These are phyloP conservation scores for Psilocybe tampanensis DNA, from an alignment of 768 basidiomycete genomes.

Conservation along the genomic window DNA sequence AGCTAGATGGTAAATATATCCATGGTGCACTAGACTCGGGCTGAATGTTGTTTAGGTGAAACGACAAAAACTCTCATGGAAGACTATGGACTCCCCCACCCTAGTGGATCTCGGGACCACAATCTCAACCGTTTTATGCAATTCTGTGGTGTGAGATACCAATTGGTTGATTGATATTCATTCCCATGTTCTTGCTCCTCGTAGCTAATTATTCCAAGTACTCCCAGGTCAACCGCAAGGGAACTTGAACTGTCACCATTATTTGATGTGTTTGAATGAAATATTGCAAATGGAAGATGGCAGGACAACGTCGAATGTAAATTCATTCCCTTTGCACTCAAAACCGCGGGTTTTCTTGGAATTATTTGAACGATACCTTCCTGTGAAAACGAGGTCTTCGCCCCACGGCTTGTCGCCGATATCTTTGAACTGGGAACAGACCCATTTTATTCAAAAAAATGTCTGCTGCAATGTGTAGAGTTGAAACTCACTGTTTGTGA, in stretches of 20 bases:
- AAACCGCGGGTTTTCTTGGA: neutral
- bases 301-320: neutral
- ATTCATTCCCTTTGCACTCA: neutral
- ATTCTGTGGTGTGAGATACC: conserved; percentile 58
- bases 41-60: conserved; percentile 23
- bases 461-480: too few relatives aligned
- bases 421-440: neutral
- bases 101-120: conserved; percentile 39
- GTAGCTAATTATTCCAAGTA: conserved; percentile 12
- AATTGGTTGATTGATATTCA: conserved; percentile 45
- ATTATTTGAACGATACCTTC: too few relatives aligned
- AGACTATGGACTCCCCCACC: conserved; percentile 40
- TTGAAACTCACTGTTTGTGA: neutral
- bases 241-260: neutral
- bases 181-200: conserved; percentile 3
- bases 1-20: conserved; percentile 43
- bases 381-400: too few relatives aligned
- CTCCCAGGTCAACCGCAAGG: conserved; percentile 13
- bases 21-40: neutral
- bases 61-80: conserved; percentile 35
- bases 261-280: neutral
- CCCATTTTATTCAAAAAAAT: neutral
- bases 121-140: conserved; percentile 61
- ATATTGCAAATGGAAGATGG: too few relatives aligned
- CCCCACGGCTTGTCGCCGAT: neutral